Base-by-base conservation (phyloP, 805 yeast genomes). In the Wickerhamomyces ciferrii region DNA sequence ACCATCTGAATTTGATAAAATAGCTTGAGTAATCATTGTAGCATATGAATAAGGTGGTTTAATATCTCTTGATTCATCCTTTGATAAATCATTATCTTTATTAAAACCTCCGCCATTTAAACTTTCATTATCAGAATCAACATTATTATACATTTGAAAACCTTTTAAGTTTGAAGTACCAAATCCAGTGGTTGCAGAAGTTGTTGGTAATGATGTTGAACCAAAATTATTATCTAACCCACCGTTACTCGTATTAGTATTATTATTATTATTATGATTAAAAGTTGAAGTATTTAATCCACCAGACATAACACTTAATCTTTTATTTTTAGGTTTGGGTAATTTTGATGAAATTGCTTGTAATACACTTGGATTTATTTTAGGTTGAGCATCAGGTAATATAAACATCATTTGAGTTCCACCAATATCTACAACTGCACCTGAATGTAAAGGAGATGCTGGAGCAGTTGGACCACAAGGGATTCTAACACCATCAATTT, bases 371-470 rank as follows among this genome's bases (percentile, higher is more conserved):
- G 58, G 62, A 5, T 86, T 77, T 8, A 91, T 74, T 31, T 67
- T 69, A 3, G 97, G 96, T 13, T 81, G 79, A 5, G 87, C 81
- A 62, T 91, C 97, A 2, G 99, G 99, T 53, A 94, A 71, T 35
- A 94, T 94, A 62, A 94, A 94, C 96, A 94, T 92, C 98, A 94
- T 94, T 67, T 94, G 98, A 11, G 96, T 90, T 6, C 97, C 97
- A 17, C 98, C 98, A 41, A 94, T 83, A 58, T 94, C 99, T 47
- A 94, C 67, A 17, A 94, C 81, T 38, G 92, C 87, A n/a, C 99
- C 99, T 2, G 95, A 84, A 44, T 77, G 75, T 46, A 94, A 74
- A 13, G 82, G 75, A 14, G 83, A 75, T 3, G 81, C 71, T 5
- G 70, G 55, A 6, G 68, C 65, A 37, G 66, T 55, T 5, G 74